Conservation (phyloP, 2,329 filamentous ascomycete genomes). For the Verticillium alfalfae region DNA sequence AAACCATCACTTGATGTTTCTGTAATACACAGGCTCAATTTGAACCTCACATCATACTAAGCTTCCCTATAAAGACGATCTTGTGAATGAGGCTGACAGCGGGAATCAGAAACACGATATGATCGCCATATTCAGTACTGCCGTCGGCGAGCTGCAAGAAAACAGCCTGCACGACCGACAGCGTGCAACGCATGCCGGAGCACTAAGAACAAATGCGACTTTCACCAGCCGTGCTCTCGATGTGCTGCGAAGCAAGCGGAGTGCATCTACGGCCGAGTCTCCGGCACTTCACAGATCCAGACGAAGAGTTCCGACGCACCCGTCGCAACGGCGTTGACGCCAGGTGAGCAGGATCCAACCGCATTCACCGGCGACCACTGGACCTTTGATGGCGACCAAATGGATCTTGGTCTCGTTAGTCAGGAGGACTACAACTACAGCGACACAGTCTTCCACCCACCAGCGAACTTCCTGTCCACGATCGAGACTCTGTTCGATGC, state of each 20-base stretch:
- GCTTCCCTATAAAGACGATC: too few species aligned
- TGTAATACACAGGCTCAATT: background rate
- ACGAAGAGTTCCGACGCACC: background rate
- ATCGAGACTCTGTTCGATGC: background rate
- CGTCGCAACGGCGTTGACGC: background rate
- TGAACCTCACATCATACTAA: too few species aligned
- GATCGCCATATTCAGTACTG: conserved; percentile 4
- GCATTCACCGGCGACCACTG: background rate
- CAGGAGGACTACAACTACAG: background rate
- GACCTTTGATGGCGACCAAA: background rate
- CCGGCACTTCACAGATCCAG: background rate
- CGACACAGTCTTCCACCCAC: background rate
- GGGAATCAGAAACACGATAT: conserved; percentile 6
- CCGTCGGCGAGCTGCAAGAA: background rate
- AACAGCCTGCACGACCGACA: background rate
- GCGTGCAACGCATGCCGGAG: background rate
- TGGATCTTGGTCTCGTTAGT: background rate
- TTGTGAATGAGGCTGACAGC: background rate
- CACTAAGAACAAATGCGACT: conserved; percentile 2
- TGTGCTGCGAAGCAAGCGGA: background rate
- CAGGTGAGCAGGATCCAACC: background rate
- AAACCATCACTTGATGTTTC: background rate
- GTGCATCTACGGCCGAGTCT: background rate
- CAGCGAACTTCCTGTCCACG: background rate
- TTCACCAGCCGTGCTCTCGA: background rate